These are phyloP conservation scores for Cymbopogon citratus DNA, from an alignment of 176 grass and related monocot species.

Conservation along the genomic window DNA sequence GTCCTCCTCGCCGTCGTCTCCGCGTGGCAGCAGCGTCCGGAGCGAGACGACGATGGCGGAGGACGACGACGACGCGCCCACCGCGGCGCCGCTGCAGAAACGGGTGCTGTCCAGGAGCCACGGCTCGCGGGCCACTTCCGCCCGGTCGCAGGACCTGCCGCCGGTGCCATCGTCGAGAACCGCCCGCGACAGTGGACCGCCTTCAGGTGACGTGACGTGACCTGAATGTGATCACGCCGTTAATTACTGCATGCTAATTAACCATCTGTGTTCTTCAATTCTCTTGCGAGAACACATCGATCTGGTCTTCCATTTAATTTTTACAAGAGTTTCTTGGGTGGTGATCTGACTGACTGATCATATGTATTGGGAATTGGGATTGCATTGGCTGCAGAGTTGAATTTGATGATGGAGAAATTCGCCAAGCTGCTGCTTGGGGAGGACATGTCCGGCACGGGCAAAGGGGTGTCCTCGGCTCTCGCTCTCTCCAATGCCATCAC, in stretches of 20 bases:
- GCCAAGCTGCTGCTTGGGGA: conserved; percentile 76
- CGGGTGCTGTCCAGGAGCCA: conserved; percentile 36
- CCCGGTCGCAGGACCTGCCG: neutral
- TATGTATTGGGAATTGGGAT: neutral
- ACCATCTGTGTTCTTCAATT: neutral
- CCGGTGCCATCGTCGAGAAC: conserved; percentile 7
- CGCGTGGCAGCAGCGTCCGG: conserved; percentile 10
- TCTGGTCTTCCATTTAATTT: neutral
- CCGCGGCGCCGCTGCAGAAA: neutral
- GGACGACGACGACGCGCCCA: conserved; percentile 1
- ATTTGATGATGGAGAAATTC: conserved; percentile 70
- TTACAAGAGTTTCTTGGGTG: neutral
- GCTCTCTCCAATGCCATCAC: conserved; percentile 83
- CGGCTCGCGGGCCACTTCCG: conserved; percentile 9
- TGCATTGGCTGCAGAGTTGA: conserved; percentile 39
- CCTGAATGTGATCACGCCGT: too few species aligned
- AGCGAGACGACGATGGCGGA: neutral
- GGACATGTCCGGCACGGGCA: conserved; percentile 79
- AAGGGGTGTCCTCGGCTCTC: conserved; percentile 75
- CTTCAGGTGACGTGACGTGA: conserved; percentile 18
- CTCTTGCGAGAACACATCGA: neutral
- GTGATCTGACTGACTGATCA: neutral
- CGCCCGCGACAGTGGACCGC: conserved; percentile 4
- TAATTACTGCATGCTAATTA: neutral
- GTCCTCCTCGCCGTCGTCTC: conserved; percentile 4